Percentiles rank a stretch among this genome's conserved stretches.
phyloP scores from a whole-genome alignment of 352 stramenopile species.

The Thalassiosira mediterranea region DNA sequence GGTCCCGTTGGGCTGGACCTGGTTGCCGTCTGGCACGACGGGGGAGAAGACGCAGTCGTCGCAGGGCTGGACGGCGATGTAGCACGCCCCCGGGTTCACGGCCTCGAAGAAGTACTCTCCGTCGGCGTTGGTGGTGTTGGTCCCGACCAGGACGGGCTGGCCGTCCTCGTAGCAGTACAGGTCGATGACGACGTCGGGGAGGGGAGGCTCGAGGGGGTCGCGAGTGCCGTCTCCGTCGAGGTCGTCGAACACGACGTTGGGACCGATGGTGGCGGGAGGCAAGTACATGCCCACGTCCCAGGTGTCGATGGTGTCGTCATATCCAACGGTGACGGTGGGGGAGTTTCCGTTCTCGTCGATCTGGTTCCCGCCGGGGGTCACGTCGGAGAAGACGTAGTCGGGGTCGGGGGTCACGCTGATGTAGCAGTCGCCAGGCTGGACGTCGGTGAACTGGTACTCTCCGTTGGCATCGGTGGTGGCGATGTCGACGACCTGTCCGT shows the following conservation, averaged over 20 bases:
- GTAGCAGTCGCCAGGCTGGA: neutral
- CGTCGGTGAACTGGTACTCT: conserved; percentile 12
- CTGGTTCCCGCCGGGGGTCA: conserved; percentile 11
- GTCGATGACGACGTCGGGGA: neutral
- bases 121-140: conserved; percentile 26
- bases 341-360: conserved; percentile 30
- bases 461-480: conserved; percentile 4
- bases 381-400: neutral
- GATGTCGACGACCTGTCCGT: neutral
- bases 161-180: conserved; percentile 11
- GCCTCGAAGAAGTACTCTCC: conserved; percentile 31
- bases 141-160: neutral
- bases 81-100: conserved; percentile 30
- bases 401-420: neutral
- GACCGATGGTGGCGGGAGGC: neutral
- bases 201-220: neutral
- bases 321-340: conserved; percentile 24
- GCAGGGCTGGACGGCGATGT: conserved; percentile 22
- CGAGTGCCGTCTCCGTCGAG: neutral
- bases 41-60: conserved; percentile 36
- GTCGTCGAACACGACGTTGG: neutral
- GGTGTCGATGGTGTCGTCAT: conserved; percentile 3
- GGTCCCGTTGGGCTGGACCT: neutral
- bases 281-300: conserved; percentile 30
- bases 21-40: conserved; percentile 16